These are phyloP conservation scores for Citrus reticulata DNA, from an alignment of 345 rosid genomes.

Conservation along the genomic window DNA sequence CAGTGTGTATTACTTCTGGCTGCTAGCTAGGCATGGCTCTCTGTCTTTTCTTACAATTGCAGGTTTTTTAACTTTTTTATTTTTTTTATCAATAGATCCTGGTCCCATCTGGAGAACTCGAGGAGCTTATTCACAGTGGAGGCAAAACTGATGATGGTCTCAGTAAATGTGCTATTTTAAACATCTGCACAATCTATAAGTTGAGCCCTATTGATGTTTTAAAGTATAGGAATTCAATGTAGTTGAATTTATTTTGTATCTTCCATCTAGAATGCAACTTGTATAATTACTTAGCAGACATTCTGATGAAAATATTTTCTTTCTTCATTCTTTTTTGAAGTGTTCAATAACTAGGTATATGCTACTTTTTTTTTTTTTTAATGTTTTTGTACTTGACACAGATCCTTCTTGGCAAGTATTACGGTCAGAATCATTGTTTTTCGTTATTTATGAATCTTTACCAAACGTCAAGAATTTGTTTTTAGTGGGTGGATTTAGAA, in stretches of 20 bases:
- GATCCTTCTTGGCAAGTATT: too few species aligned
- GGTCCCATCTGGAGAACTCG: constrained; percentile 67
- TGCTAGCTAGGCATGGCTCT: neutral
- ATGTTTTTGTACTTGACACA: too few species aligned
- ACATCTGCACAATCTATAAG: constrained; percentile 53
- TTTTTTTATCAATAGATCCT: constrained; percentile 35
- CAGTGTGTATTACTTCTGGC: neutral
- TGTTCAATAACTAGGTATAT: too few species aligned
- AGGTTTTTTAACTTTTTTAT: neutral
- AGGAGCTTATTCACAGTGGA: constrained; percentile 30
- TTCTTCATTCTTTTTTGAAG: too few species aligned
- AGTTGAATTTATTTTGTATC: constrained; percentile 11
- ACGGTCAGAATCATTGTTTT: too few species aligned
- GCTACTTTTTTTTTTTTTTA: too few species aligned
- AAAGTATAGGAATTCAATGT: constrained; percentile 48
- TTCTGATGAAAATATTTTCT: neutral
- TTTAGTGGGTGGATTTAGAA: too few species aligned
- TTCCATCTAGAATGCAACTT: neutral
- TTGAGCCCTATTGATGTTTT: constrained; percentile 54
- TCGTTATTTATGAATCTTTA: too few species aligned
- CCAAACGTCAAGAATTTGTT: too few species aligned
- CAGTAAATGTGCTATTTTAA: constrained; percentile 32
- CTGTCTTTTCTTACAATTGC: neutral
- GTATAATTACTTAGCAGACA: neutral
- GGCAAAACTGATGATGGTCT: constrained; percentile 41